Evolutionary conservation across 768 basidiomycete species (phyloP), one percentile per base, ranked within the genome.

Genomic region (Pulveroboletus sp.): DNA sequence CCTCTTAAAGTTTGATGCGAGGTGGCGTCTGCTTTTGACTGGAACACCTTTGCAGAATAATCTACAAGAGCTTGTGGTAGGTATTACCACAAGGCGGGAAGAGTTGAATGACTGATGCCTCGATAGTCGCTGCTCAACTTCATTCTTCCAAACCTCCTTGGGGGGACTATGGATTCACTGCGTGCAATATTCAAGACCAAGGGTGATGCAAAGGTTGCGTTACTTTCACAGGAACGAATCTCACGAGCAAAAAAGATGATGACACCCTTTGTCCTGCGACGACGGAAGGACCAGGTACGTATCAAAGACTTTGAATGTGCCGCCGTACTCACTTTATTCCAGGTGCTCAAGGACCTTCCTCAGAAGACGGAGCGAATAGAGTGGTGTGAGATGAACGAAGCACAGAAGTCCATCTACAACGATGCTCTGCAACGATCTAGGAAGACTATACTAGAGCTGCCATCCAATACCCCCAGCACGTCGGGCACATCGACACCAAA

Each of bases 211-310:
- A 89, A 89, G 50, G 81, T 89, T 42, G 87, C 90, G 23, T 68
- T 97, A 20, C 84, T 98, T 21, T 90, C 95, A 5, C 87, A 91
- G 62, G 88, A 94, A 64, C 88, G 97, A 42, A 90, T 97, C 20
- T 92, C 90, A 17, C 75, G 94, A 53, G 97, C 97, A 6, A 95
- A 97, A 72, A 93, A 92, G 67, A 97, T 99, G 94, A 93, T 99
- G 89, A 97, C 93, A 7, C 97, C 97, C 0, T 99, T 99, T 66
- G 94, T 98, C 20, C 76, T 99, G 17, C 87, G 97, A n/a, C 81
- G 97, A 50, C 81, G 94, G 59, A 99, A 99, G 70, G 93, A 94
- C 60, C 94, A 97, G 72, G 90, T 82, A 59, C 41, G 73, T 52
- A 31, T n/a, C 12, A 2, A 24, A 42, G 25, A n/a, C 7, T 16